A percentile compares a stretch with the other conserved stretches of the same genome.
These are phyloP conservation scores for Botrytis fabae DNA, from an alignment of 2,329 filamentous ascomycete genomes.

Conservation along the genomic window DNA sequence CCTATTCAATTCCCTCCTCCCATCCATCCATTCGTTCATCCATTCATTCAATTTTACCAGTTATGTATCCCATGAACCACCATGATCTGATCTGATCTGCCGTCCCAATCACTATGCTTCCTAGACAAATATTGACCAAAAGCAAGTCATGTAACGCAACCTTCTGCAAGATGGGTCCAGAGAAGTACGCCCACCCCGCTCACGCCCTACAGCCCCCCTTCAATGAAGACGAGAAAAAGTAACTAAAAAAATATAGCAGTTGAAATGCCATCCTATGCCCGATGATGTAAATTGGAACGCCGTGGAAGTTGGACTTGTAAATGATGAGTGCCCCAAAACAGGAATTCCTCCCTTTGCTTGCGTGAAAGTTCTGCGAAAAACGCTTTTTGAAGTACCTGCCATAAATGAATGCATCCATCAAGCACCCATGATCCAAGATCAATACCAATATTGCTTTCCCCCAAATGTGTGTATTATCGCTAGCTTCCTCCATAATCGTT, in stretches of 20 bases:
- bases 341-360: background rate
- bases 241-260: background rate
- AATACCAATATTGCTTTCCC: background rate
- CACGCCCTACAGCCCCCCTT: constrained; percentile 7
- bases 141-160: background rate
- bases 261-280: constrained; percentile 16
- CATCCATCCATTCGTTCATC: background rate
- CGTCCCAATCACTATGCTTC: background rate
- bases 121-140: background rate
- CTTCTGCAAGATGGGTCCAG: background rate
- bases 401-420: constrained; percentile 1
- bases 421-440: constrained; percentile 2
- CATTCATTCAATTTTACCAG: constrained; percentile 9
- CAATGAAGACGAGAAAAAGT: background rate
- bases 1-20: background rate
- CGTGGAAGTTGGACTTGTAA: constrained; percentile 9
- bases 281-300: constrained; percentile 18
- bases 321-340: background rate
- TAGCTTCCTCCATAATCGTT: background rate
- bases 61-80: background rate
- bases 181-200: constrained; percentile 5
- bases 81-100: background rate
- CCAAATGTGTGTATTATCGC: background rate
- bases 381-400: constrained; percentile 1
- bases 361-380: background rate